These are phyloP conservation scores for Cylindrodendrum hubeiense DNA, from an alignment of 2,329 filamentous ascomycete species.

Conservation along the genomic window DNA sequence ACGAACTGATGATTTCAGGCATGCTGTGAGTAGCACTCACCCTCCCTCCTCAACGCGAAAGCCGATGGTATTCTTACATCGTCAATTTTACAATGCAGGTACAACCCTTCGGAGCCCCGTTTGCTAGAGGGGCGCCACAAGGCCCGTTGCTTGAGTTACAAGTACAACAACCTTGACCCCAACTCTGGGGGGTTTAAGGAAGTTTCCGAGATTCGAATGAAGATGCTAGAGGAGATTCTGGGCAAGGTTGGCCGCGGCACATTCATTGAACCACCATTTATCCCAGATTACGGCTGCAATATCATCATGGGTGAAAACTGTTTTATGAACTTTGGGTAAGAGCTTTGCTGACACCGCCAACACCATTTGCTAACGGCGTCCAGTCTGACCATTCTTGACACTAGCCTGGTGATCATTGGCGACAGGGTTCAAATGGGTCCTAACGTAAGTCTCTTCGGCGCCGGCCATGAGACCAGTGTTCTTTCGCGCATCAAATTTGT, in stretches of 20 bases:
- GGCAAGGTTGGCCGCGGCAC: conserved; percentile 50
- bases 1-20: conserved; percentile 35
- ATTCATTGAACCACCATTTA: conserved; percentile 72
- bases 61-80: not conserved
- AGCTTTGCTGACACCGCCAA: not conserved
- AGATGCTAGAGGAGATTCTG: conserved; percentile 33
- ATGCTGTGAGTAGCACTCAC: conserved; percentile 21
- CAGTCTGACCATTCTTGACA: conserved; percentile 76
- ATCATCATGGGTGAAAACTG: conserved; percentile 72
- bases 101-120: conserved; percentile 27
- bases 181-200: conserved; percentile 30
- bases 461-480: conserved; percentile 77
- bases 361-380: not conserved
- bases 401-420: conserved; percentile 77
- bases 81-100: conserved; percentile 22
- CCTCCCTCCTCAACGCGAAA: not conserved
- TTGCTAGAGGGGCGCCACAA: conserved; percentile 38
- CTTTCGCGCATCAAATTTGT: conserved; percentile 59
- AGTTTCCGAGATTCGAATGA: conserved; percentile 5
- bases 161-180: conserved; percentile 42
- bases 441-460: conserved; percentile 77
- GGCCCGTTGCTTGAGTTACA: conserved; percentile 36
- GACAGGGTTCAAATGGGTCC: conserved; percentile 79
- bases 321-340: conserved; percentile 66
- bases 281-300: conserved; percentile 76